Base-by-base conservation (phyloP, 202 grass and related monocot species). In the Brachypodium distachyon region DNA sequence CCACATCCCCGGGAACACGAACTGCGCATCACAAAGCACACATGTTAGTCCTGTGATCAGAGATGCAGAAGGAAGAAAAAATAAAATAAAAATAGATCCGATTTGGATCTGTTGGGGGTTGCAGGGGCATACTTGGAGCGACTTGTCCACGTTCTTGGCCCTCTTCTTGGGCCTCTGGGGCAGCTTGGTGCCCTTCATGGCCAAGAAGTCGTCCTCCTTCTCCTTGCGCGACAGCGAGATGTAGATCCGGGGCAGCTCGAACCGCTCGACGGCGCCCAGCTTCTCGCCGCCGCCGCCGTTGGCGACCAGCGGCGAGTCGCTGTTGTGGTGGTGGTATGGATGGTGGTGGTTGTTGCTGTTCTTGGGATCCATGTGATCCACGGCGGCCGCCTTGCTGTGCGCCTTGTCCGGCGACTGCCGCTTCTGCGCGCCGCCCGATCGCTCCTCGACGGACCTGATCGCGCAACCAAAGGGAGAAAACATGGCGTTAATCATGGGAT, bases 111-210 rank as follows among this genome's bases (percentile, higher is more conserved):
- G 34, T 44, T 51, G 26, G 22, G 0, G 23, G 62, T 43, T 40
- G 43, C 44, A 14, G 81, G 21, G 28, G 34, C 40, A 21, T 88
- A 97, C 90, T 71, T 93, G 93, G 22, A 97, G 90, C 10, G 81
- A 72, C 86, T 84, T 93, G 67, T 93, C 93, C 8, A 97, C 83
- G 82, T 87, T 89, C 73, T 97, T 97, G 22, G 93, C 86, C 84
- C 93, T 73, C 86, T 97, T 97, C 81, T 93, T 97, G 64, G 93
- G 90, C 64, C 93, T 70, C 75, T 93, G 93, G 7, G 93, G 93
- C 77, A 97, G 88, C 86, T 97, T 97, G 73, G 90, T 89, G 62
- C 93, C 93, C 64, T 93, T 97, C 90, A 93, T 97, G 25, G 83
- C 86, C 32, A 91, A 18, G 79, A 97, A 97, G 61, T 97, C 93